These are phyloP conservation scores for Arabidopsis lyrata DNA, from an alignment of 441 rosid species.

Conservation along the genomic window DNA sequence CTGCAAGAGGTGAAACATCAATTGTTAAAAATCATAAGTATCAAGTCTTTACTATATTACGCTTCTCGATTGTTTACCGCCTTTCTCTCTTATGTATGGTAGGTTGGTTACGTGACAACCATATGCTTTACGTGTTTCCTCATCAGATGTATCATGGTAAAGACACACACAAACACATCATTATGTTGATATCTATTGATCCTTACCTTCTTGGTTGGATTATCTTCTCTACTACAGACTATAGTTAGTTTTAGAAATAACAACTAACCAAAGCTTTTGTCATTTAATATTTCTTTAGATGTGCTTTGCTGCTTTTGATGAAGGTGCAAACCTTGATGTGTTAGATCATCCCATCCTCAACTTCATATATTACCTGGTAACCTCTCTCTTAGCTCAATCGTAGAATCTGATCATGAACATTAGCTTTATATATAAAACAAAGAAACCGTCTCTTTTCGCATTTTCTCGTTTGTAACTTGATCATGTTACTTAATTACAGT, in stretches of 20 bases:
- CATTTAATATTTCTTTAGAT: slow-evolving; percentile 51
- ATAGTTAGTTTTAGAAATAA: not conserved
- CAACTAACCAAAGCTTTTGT: slow-evolving; percentile 22
- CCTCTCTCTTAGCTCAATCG: slow-evolving; percentile 39
- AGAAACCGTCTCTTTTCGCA: not conserved
- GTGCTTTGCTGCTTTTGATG: slow-evolving; percentile 86
- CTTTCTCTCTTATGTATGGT: slow-evolving; percentile 46
- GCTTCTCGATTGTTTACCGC: not conserved
- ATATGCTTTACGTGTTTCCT: slow-evolving; percentile 93
- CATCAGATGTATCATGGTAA: slow-evolving; percentile 88
- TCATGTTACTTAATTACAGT: slow-evolving; percentile 51
- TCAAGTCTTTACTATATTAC: not conserved
- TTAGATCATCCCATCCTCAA: slow-evolving; percentile 85
- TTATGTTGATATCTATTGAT: slow-evolving; percentile 3
- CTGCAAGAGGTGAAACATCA: slow-evolving; percentile 75
- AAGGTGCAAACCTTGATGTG: slow-evolving; percentile 82
- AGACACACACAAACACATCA: slow-evolving; percentile 25
- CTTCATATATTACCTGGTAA: slow-evolving; percentile 83
- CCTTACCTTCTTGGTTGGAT: slow-evolving; percentile 21
- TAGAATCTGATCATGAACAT: not conserved
- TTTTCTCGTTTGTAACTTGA: slow-evolving; percentile 7
- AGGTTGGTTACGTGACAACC: slow-evolving; percentile 96
- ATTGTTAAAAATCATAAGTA: not conserved
- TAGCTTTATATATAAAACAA: not conserved
- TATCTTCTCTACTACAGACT: slow-evolving; percentile 11